These are phyloP conservation scores for Debaryomycetaceae sp. DNA, from an alignment of 1,139 yeast genomes.

Conservation along the genomic window DNA sequence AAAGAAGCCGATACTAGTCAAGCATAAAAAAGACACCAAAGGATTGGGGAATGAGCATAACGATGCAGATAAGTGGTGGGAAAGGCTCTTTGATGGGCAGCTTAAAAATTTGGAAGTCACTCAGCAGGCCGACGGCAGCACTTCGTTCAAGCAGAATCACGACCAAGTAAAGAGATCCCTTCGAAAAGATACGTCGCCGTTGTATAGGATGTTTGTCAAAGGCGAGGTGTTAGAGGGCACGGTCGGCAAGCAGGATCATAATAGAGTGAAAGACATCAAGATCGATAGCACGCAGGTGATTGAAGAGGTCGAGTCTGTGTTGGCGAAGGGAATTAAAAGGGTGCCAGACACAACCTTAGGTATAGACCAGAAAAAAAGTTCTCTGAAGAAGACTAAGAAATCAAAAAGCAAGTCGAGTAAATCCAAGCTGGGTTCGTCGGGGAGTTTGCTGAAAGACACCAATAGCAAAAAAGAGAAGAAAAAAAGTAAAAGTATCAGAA, in stretches of 20 bases:
- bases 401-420: conserved; percentile 8
- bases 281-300: conserved; percentile 8
- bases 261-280: conserved; percentile 14
- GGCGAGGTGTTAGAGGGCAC: conserved; percentile 88
- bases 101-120: conserved; percentile 71
- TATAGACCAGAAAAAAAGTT: conserved; percentile 4
- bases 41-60: conserved; percentile 76
- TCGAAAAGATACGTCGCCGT: conserved; percentile 52
- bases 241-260: conserved; percentile 38
- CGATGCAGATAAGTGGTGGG: conserved; percentile 96
- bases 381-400: neutral
- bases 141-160: conserved; percentile 43
- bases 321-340: conserved; percentile 4
- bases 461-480: conserved; percentile 13
- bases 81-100: conserved; percentile 88
- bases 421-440: conserved; percentile 9
- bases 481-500: conserved; percentile 18
- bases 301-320: conserved; percentile 3
- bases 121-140: conserved; percentile 19
- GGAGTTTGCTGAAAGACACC: conserved; percentile 11
- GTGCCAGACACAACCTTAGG: conserved; percentile 1
- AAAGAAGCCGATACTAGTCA: conserved; percentile 80
- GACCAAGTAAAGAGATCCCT: conserved; percentile 34
- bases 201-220: conserved; percentile 73
- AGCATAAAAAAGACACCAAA: conserved; percentile 84